A percentile compares a stretch with the other conserved stretches of the same genome.
These are phyloP conservation scores for Mycena capillaripes DNA, from an alignment of 768 basidiomycete species.

Conservation along the genomic window DNA sequence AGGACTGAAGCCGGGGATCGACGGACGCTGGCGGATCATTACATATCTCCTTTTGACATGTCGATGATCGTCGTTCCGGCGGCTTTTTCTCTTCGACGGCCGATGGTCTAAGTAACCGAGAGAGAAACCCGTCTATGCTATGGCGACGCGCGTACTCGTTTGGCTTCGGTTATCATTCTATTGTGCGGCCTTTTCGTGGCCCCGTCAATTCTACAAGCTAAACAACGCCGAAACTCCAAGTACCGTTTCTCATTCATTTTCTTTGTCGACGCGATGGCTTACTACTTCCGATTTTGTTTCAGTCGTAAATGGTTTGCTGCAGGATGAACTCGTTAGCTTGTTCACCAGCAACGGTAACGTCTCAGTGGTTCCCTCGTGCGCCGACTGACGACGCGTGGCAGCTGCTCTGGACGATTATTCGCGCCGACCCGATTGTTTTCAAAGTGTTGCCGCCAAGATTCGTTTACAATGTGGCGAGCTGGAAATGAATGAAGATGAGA, in stretches of 20 bases:
- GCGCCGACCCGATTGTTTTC: conserved; percentile 75
- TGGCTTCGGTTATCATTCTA: conserved; percentile 27
- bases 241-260: neutral
- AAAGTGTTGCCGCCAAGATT: conserved; percentile 62
- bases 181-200: conserved; percentile 29
- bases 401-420: conserved; percentile 59
- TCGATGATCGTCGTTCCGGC: conserved; percentile 19
- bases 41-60: neutral
- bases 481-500: conserved; percentile 71
- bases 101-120: conserved; percentile 21
- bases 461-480: conserved; percentile 66
- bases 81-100: conserved; percentile 16
- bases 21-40: neutral
- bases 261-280: neutral
- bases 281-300: neutral
- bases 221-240: conserved; percentile 22
- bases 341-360: conserved; percentile 32
- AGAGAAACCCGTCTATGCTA: conserved; percentile 10
- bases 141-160: conserved; percentile 26
- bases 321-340: conserved; percentile 27
- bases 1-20: neutral
- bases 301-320: neutral
- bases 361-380: conserved; percentile 3
- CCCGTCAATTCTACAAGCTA: neutral
- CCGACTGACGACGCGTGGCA: conserved; percentile 45